phyloP scores from a whole-genome alignment of 179 eudicot genomes.

The Amaranthus tricolor region DNA sequence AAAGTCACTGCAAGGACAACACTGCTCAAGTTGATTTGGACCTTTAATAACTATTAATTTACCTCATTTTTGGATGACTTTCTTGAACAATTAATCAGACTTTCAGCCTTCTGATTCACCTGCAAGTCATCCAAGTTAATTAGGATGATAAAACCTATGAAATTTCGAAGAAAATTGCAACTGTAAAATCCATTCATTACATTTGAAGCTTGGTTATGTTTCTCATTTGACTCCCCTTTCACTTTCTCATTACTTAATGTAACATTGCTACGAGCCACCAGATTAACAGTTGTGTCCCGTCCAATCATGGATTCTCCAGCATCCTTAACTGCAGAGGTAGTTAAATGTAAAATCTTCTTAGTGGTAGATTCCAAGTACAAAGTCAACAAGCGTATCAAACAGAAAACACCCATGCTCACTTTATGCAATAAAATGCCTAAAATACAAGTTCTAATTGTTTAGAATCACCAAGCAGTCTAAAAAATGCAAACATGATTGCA shows the following conservation, averaged over 20 bases:
- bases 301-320: slow-evolving; percentile 29
- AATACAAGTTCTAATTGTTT: neutral
- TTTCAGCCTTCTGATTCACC: slow-evolving; percentile 41
- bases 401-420: slow-evolving; percentile 8
- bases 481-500: neutral
- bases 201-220: slow-evolving; percentile 28
- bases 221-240: slow-evolving; percentile 21
- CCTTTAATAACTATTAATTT: slow-evolving; percentile 18
- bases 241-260: slow-evolving; percentile 18
- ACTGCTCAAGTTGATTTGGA: slow-evolving; percentile 17
- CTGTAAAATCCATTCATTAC: slow-evolving; percentile 10
- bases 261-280: slow-evolving; percentile 18
- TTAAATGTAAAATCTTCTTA: slow-evolving; percentile 7
- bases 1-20: slow-evolving; percentile 16
- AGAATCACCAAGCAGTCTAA: neutral
- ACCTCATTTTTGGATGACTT: slow-evolving; percentile 59
- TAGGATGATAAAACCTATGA: neutral
- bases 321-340: slow-evolving; percentile 24
- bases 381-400: neutral
- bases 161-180: neutral
- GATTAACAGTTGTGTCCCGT: slow-evolving; percentile 24
- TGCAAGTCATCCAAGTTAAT: slow-evolving; percentile 24
- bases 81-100: slow-evolving; percentile 28
- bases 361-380: neutral
- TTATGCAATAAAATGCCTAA: neutral